Percentiles rank a stretch among this genome's conserved stretches.
phyloP scores from a whole-genome alignment of 208 protist genomes.

The Trichomonas vaginalis region DNA sequence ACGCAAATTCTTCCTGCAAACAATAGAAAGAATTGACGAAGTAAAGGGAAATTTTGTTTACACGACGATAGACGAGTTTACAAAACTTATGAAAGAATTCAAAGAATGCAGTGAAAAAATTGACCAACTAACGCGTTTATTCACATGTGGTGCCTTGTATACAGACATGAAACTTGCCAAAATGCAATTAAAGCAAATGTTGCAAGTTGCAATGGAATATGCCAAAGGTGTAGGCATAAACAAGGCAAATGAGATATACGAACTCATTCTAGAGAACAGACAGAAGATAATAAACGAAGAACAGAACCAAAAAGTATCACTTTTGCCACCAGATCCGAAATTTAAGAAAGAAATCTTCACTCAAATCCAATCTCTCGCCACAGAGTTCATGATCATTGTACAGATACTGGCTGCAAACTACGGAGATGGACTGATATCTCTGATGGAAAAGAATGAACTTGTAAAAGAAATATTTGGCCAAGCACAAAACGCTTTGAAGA shows the following conservation, averaged over 20 bases:
- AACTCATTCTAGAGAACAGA: not conserved
- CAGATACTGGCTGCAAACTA: not conserved
- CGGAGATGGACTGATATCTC: not conserved
- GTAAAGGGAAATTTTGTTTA: not conserved
- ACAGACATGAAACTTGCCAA: not conserved
- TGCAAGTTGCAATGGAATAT: not conserved
- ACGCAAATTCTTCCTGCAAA: not conserved
- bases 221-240: not conserved
- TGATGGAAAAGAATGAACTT: not conserved
- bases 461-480: not conserved
- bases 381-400: not conserved
- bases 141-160: not conserved
- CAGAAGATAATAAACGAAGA: not conserved
- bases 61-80: not conserved
- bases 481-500: not conserved
- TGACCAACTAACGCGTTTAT: not conserved
- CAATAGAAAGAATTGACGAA: not conserved
- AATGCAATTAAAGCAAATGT: not conserved
- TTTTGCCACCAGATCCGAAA: not conserved
- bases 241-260: not conserved
- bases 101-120: not conserved
- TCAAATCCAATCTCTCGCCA: not conserved
- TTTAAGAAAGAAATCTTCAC: not conserved
- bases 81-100: not conserved
- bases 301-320: not conserved